Percentiles rank a stretch among this genome's conserved stretches.
phyloP scores from a whole-genome alignment of 1,139 yeast genomes.

The Geotrichum reessii region DNA sequence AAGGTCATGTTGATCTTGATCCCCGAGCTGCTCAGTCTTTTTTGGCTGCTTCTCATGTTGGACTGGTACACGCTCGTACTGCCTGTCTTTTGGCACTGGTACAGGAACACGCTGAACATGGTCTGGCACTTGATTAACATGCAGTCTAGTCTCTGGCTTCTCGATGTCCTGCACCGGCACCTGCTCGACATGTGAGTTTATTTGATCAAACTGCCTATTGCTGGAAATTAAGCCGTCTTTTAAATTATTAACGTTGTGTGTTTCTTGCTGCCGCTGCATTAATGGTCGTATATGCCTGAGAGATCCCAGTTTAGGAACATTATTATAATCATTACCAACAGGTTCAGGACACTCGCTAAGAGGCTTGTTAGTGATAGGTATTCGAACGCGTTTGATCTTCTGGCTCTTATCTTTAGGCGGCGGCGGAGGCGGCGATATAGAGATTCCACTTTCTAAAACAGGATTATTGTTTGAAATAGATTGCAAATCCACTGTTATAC shows the following conservation, averaged over 20 bases:
- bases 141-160: not conserved
- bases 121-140: not conserved
- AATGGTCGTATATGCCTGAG: slow-evolving; percentile 7
- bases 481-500: not conserved
- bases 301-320: slow-evolving; percentile 12
- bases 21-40: too few species aligned
- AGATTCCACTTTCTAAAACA: not conserved
- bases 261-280: slow-evolving; percentile 6
- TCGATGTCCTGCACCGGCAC: not conserved
- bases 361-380: slow-evolving; percentile 12
- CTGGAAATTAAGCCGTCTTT: not conserved
- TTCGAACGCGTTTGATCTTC: slow-evolving; percentile 6
- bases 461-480: not conserved
- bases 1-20: too few species aligned
- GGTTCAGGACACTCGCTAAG: slow-evolving; percentile 11
- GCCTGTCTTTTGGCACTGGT: not conserved
- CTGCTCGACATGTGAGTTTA: not conserved
- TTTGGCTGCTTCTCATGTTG: not conserved
- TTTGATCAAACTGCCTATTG: not conserved
- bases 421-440: not conserved
- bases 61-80: not conserved
- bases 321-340: slow-evolving; percentile 15
- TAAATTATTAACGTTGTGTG: not conserved
- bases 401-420: not conserved
- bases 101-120: not conserved